Conservation (phyloP, 768 basidiomycete species). For the Coprinopsis sp. region DNA sequence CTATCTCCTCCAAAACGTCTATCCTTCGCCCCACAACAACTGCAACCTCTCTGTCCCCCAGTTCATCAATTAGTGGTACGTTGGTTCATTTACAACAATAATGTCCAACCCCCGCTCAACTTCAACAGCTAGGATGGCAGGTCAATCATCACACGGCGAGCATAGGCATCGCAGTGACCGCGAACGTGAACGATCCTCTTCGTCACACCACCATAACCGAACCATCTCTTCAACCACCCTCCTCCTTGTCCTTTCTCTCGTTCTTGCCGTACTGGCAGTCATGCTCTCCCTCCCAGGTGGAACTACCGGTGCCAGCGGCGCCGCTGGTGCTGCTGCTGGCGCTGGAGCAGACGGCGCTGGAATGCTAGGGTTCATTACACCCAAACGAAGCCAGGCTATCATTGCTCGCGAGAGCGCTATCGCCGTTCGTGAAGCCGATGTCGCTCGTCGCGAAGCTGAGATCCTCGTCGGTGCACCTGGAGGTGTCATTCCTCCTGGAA, state of each 20-base stretch:
- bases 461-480: slow-evolving; percentile 79
- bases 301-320: slow-evolving; percentile 27
- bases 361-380: slow-evolving; percentile 70
- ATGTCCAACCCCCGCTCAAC: slow-evolving; percentile 12
- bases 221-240: slow-evolving; percentile 89
- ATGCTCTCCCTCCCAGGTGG: slow-evolving; percentile 81
- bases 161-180: slow-evolving; percentile 50
- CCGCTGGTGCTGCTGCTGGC: slow-evolving; percentile 18
- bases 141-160: slow-evolving; percentile 69
- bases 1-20: slow-evolving; percentile 51
- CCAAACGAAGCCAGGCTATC: slow-evolving; percentile 77
- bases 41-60: slow-evolving; percentile 74
- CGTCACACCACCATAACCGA: slow-evolving; percentile 71
- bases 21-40: slow-evolving; percentile 51
- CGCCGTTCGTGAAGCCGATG: slow-evolving; percentile 81
- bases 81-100: slow-evolving; percentile 11
- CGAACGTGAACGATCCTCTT: slow-evolving; percentile 48
- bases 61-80: slow-evolving; percentile 49
- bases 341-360: slow-evolving; percentile 43
- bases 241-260: slow-evolving; percentile 78
- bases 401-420: slow-evolving; percentile 76
- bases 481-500: slow-evolving; percentile 61
- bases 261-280: slow-evolving; percentile 83
- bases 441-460: slow-evolving; percentile 85
- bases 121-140: slow-evolving; percentile 72